Conservation (phyloP, 495 filamentous ascomycete genomes). For the Aspergillus ellipticus region DNA sequence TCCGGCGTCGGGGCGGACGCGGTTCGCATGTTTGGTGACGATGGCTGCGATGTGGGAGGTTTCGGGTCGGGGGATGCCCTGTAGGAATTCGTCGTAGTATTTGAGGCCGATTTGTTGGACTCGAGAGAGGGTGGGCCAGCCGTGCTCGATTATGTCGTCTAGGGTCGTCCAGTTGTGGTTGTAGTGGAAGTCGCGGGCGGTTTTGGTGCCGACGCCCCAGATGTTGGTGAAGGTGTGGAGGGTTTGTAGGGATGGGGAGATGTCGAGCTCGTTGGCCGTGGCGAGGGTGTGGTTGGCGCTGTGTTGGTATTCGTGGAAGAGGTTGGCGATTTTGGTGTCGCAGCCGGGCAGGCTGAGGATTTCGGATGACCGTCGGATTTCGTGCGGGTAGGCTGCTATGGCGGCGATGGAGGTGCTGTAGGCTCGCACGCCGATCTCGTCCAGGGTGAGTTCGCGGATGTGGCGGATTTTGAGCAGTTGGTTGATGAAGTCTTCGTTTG, state of each 20-base stretch:
- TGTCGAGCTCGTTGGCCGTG: constrained; percentile 61
- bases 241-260: constrained; percentile 58
- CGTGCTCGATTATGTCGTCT: constrained; percentile 81
- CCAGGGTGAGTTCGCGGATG: constrained; percentile 63
- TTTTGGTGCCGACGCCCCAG: constrained; percentile 85
- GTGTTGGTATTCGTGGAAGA: constrained; percentile 73
- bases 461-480: constrained; percentile 72
- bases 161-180: constrained; percentile 67
- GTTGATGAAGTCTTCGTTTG: constrained; percentile 73
- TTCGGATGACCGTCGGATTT: constrained; percentile 52
- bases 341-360: constrained; percentile 75
- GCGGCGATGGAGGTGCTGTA: constrained; percentile 85
- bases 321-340: constrained; percentile 69
- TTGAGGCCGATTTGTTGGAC: constrained; percentile 96
- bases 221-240: constrained; percentile 73
- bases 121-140: constrained; percentile 69
- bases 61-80: constrained; percentile 67
- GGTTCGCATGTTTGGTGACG: constrained; percentile 61
- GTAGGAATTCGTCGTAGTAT: constrained; percentile 82
- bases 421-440: constrained; percentile 78
- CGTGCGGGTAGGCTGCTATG: constrained; percentile 76
- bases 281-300: constrained; percentile 50
- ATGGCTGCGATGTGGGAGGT: constrained; percentile 63
- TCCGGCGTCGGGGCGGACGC: constrained; percentile 23
- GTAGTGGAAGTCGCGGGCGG: constrained; percentile 81